Evolutionary conservation across 306 rosid species (phyloP).

Genomic region (Albizia julibrissin): DNA sequence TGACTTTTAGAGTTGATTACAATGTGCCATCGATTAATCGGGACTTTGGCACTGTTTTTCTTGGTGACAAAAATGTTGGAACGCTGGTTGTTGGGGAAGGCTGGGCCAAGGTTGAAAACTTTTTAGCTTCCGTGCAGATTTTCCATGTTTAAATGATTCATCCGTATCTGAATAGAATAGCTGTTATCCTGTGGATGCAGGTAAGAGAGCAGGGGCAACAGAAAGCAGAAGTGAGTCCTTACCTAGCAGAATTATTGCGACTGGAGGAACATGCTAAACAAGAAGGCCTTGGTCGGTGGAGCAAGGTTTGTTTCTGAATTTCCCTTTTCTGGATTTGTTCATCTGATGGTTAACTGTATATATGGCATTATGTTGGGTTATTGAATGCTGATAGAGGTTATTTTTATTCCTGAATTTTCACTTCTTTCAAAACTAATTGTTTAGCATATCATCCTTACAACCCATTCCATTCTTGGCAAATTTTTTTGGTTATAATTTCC

Average conservation of each 20-base stretch:
- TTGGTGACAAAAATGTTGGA: slow-evolving; percentile 79
- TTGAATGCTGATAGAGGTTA: background rate
- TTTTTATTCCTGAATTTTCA: background rate
- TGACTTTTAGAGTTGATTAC: slow-evolving; percentile 83
- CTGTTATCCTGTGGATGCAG: slow-evolving; percentile 50
- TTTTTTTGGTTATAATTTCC: slow-evolving; percentile 26
- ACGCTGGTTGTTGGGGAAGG: slow-evolving; percentile 81
- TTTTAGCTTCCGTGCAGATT: slow-evolving; percentile 5
- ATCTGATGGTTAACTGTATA: background rate
- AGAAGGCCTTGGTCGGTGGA: slow-evolving; percentile 93
- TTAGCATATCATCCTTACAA: background rate
- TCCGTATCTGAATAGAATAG: slow-evolving; percentile 5
- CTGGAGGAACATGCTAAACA: slow-evolving; percentile 91
- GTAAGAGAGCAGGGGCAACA: slow-evolving; percentile 88
- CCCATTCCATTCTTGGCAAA: background rate
- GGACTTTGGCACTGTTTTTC: slow-evolving; percentile 91
- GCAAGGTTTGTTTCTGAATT: slow-evolving; percentile 61
- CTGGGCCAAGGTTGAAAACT: slow-evolving; percentile 83
- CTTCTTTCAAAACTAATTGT: background rate
- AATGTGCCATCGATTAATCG: slow-evolving; percentile 77
- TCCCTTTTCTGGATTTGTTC: background rate
- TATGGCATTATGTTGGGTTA: background rate
- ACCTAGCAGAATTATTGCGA: slow-evolving; percentile 69
- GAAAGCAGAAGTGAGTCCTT: slow-evolving; percentile 91
- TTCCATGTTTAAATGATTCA: background rate